Evolutionary conservation across 2,329 filamentous ascomycete genomes (phyloP), one percentile per base, ranked within the genome.

Genomic region (Alternaria dauci): DNA sequence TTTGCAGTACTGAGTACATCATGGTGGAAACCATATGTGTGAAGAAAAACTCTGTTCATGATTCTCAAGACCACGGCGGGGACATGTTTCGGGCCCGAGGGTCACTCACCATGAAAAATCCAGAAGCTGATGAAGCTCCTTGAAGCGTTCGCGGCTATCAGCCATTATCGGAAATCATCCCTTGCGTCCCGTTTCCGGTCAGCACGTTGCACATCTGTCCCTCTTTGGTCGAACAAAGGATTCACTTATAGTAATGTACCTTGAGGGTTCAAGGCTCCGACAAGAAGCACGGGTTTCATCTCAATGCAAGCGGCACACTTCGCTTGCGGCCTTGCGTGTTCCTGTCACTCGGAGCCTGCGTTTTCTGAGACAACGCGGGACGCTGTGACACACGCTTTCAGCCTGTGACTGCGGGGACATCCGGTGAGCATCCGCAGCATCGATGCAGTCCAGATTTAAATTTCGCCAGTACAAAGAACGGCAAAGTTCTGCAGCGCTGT

Each of bases 351-450:
- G 52, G 57, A 34, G 55, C 23, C 36, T 59, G 46, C 52, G 44
- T 41, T 55, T 55, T 41, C 57, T 59, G 57, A 59, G 52, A 59
- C 57, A 23, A 36, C 52, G 57, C 57, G 57, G 57, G 57, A 59
- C 57, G 57, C 57, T 59, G 57, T 59, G 57, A 59, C 56, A 32
- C 52, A 36, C 51, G 46, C 46, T 26, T 50, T 44, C 28, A 44
- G 51, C 23, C 32, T 48, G 51, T 53, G 38, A 50, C 44, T 59
- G 57, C 44, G 57, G 57, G 57, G 57, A 59, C 46, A 47, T 55
- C 51, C 57, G 51, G 30, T 43, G 34, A 59, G 52, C 54, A 25
- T 36, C 43, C 34, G 44, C 39, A 41, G 50, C 43, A 50, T 55
- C 43, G 43, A 41, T 34, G 30, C 42, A 48, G 32, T 47, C 50